A percentile compares a stretch with the other conserved stretches of the same genome.
Evolutionary conservation across 306 rosid species (phyloP).

Genomic region (Prunus mume): DNA sequence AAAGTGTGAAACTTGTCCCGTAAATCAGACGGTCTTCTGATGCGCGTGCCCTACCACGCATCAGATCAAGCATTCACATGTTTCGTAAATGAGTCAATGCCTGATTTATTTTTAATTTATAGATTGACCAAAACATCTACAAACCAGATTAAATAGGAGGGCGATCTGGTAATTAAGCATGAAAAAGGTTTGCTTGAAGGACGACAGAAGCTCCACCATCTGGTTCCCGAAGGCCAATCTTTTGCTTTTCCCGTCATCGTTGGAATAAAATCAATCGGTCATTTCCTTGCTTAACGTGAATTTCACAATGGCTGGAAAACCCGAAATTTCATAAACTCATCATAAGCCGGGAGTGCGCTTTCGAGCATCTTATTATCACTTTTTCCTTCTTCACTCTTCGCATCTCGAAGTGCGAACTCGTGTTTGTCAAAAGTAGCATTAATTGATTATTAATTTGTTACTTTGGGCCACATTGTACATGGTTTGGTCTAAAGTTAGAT

Average conservation of each 20-base stretch:
- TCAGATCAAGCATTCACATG: not conserved
- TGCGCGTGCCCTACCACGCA: not conserved
- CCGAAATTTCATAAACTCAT: not conserved
- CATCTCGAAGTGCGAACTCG: not conserved
- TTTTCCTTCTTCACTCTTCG: no score
- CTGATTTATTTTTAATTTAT: not conserved
- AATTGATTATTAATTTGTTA: not conserved
- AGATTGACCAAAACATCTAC: not conserved
- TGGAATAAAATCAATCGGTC: not conserved
- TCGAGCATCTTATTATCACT: no score
- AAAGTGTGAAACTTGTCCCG: not conserved
- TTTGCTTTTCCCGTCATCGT: not conserved
- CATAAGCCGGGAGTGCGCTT: not conserved
- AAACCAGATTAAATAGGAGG: not conserved
- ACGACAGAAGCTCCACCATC: no score
- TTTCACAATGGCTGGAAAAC: no score
- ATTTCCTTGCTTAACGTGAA: not conserved
- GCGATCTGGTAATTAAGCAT: not conserved
- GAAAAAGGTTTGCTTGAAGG: not conserved
- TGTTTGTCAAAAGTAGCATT: conserved; percentile 1
- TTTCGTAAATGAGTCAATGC: not conserved
- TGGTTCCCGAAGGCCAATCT: no score
- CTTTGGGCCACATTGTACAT: not conserved
- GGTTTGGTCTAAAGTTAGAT: not conserved
- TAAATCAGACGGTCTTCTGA: not conserved